Base-by-base conservation (phyloP, 2,329 filamentous ascomycete species). In the Rhynchosporium agropyri region DNA sequence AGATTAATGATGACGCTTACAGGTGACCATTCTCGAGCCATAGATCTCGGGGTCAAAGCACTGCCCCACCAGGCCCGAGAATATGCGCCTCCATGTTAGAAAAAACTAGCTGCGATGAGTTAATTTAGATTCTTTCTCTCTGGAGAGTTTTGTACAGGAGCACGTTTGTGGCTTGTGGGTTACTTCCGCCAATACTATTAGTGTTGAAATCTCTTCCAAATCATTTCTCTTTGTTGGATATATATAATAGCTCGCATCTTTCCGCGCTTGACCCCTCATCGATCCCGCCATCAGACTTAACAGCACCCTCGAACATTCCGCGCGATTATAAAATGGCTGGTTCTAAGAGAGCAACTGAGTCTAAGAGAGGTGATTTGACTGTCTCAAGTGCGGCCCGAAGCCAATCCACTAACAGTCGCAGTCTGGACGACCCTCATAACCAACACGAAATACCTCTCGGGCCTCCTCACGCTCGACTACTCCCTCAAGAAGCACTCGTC, bases 391-490 rank as follows among this genome's bases (percentile, higher is more conserved):
- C 6, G 8, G 4, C 10, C 53, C 26, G 38, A 9, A 42, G 20
- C 50, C 38, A 28, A 3, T 12, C 13, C 38, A 36, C 38, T 64
- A 45, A 67, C 54, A n/a, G 0, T n/a, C 29, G 9, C 75, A 91
- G 91, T 95, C 74, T 97, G 91, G 91, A 91, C 90, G 33, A 90
- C 88, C 10, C 83, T 96, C 69, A 92, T 97, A 74, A 96, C 92
- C 64, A 96, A 95, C 78, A 86, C 85, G 55, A 82, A 83, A 71
- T 96, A 96, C 77, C 86, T 96, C 65, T 83, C 89, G 5, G 92
- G 92, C 53, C 87, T 96, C 57, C 81, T 96, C 60, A 92, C 91
- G 1, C 88, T 97, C 65, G 84, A 92, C 74, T 85, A 90, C 77
- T 91, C 89, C 50, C 85, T 96, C 69, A 87, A 86, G 71, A 81